Conservation (phyloP, 2,329 filamentous ascomycete genomes). For the Cryphonectria carpinicola region DNA sequence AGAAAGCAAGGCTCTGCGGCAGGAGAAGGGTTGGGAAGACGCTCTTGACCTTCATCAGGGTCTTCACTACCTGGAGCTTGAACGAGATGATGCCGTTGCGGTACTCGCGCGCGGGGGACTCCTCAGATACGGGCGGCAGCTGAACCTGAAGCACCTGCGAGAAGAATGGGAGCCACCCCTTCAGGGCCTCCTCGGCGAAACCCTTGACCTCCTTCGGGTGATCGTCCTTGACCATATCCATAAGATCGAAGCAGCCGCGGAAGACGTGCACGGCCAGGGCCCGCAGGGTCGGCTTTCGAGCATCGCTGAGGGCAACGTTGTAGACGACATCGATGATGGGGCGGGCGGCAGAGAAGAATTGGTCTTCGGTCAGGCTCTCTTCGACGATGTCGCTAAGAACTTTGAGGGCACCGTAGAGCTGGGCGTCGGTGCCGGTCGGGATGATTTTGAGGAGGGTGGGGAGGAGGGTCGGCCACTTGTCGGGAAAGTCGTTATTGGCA, state of each 20-base stretch:
- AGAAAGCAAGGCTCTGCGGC: conserved; percentile 80
- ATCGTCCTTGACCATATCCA: conserved; percentile 96
- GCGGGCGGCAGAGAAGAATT: conserved; percentile 88
- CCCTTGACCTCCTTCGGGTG: conserved; percentile 83
- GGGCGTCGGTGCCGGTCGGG: conserved; percentile 72
- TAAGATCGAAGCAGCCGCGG: conserved; percentile 86
- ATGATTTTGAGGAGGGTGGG: conserved; percentile 79
- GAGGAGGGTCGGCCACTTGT: conserved; percentile 90
- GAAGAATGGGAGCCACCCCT: conserved; percentile 89
- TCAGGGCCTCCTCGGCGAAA: conserved; percentile 86
- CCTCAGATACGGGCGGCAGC: conserved; percentile 68
- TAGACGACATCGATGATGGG: conserved; percentile 85
- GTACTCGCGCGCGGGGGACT: conserved; percentile 59
- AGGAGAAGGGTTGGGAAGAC: conserved; percentile 83
- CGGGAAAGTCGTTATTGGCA: conserved; percentile 88
- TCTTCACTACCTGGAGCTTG: conserved; percentile 94
- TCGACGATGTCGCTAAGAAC: conserved; percentile 90
- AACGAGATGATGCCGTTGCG: conserved; percentile 85
- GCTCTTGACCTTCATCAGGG: conserved; percentile 82
- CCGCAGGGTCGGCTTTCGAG: conserved; percentile 74
- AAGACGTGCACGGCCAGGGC: conserved; percentile 90
- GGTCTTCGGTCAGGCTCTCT: conserved; percentile 88
- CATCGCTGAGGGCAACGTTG: conserved; percentile 76
- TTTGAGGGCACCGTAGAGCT: conserved; percentile 86
- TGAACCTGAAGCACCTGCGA: conserved; percentile 74